Evolutionary conservation across 2,329 filamentous ascomycete genomes (phyloP).

Genomic region (Magnaporthiopsis rhizophila): DNA sequence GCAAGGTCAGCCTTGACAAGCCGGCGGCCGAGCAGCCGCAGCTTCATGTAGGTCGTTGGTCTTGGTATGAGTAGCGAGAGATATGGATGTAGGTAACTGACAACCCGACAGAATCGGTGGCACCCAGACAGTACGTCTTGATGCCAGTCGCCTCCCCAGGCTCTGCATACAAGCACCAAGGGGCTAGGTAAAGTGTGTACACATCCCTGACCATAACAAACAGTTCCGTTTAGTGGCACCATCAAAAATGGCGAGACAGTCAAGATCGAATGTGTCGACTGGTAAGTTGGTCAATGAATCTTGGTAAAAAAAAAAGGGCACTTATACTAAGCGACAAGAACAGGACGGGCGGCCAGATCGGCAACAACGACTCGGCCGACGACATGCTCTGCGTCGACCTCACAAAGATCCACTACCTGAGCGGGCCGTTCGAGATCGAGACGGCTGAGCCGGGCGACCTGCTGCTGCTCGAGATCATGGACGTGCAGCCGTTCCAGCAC

Average conservation of each 20-base stretch:
- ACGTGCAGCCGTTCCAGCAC: conserved; percentile 81
- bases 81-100: no score
- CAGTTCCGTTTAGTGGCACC: conserved; percentile 64
- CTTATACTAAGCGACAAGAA: conserved; percentile 1
- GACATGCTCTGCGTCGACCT: conserved; percentile 80
- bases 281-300: conserved; percentile 28
- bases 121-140: conserved; percentile 68
- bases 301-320: no score
- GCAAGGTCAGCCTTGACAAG: conserved; percentile 65
- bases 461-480: conserved; percentile 81
- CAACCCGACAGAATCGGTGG: conserved; percentile 67
- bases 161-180: no score
- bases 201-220: neutral
- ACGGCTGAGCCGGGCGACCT: conserved; percentile 79
- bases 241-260: conserved; percentile 82
- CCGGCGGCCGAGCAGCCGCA: conserved; percentile 61
- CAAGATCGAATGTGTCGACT: conserved; percentile 89
- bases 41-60: conserved; percentile 55
- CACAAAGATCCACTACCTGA: conserved; percentile 79
- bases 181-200: no score
- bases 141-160: neutral
- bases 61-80: neutral
- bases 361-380: conserved; percentile 83
- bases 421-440: conserved; percentile 81
- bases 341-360: conserved; percentile 71